These are phyloP conservation scores for Dendrostoma leiphaemia DNA, from an alignment of 2,329 filamentous ascomycete genomes.

Conservation along the genomic window DNA sequence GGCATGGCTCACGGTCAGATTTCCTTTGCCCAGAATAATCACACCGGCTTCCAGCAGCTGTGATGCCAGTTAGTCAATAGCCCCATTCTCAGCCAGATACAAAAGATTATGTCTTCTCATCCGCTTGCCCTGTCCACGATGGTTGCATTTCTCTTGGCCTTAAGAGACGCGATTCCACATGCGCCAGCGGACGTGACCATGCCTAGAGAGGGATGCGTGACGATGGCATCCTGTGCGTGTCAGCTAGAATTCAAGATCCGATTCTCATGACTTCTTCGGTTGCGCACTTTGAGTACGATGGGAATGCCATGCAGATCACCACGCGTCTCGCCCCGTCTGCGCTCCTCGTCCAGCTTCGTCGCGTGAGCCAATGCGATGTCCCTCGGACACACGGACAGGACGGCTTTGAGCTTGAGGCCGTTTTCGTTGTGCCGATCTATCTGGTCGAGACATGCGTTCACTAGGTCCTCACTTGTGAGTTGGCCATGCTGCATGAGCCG, in stretches of 20 bases:
- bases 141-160: slow-evolving; percentile 33
- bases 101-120: too few species aligned
- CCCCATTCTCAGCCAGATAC: too few species aligned
- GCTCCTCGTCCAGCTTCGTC: slow-evolving; percentile 36
- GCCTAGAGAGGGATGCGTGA: slow-evolving; percentile 33
- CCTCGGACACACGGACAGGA: slow-evolving; percentile 36
- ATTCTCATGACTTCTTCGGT: background rate
- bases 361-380: slow-evolving; percentile 34
- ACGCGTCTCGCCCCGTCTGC: slow-evolving; percentile 31
- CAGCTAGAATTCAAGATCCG: background rate
- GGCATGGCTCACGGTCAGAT: slow-evolving; percentile 34
- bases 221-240: slow-evolving; percentile 32
- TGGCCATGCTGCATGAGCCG: slow-evolving; percentile 7
- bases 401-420: slow-evolving; percentile 25
- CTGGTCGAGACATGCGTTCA: slow-evolving; percentile 21
- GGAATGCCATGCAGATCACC: slow-evolving; percentile 41
- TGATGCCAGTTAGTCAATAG: background rate
- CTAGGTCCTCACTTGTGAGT: slow-evolving; percentile 22
- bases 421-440: slow-evolving; percentile 23
- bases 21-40: slow-evolving; percentile 40
- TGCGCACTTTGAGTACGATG: slow-evolving; percentile 33
- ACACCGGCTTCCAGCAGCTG: slow-evolving; percentile 34
- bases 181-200: slow-evolving; percentile 40
- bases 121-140: slow-evolving; percentile 28
- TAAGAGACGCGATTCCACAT: slow-evolving; percentile 34